Evolutionary conservation across 352 stramenopile species (phyloP), one percentile per base, ranked within the genome.

Genomic region (Phytophthora hybrid): DNA sequence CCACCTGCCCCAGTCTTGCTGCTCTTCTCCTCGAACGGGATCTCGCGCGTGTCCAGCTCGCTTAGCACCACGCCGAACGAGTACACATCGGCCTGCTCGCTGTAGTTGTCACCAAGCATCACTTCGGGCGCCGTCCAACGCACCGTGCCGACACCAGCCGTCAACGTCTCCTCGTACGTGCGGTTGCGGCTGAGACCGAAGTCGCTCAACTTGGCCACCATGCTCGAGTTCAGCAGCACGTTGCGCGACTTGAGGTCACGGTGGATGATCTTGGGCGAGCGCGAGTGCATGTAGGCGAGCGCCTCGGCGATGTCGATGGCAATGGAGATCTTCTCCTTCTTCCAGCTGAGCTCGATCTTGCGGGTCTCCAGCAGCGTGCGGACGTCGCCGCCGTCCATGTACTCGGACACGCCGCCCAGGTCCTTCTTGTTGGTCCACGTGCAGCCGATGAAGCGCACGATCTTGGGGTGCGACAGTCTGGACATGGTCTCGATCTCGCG

Each of bases 101-200:
- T 91, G 78, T 96, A 96, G 75, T 95, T 94, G 56, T 95, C 89
- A 18, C 89, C 90, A 11, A 95, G 83, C 87, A 97, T 95, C 21
- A 97, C 89, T 62, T 97, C 90, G 14, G 90, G 90, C 19, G 90
- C 90, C 13, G 87, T 96, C 90, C 90, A 97, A 65, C 89, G 89
- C 59, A 95, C 85, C 3, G 89, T 97, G 29, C 89, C 90, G 21
- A 97, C 89, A 41, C 89, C 88, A 8, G 88, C 87, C 3, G 89
- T 96, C 21, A 97, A 64, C 44, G 88, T 97, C 71, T 96, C 87
- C 69, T 96, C 87, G 76, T 95, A 95, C 63, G 86, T 93, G 60
- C 89, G 89, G 72, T 95, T 93, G 21, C 88, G 87, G 60, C 82
- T 93, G 19, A 96, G 74, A 0, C 88, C 89, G 66, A 97, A 97